Base-by-base conservation (phyloP, 192 early-diverging fungal genomes). In the Funneliformis geosporum region DNA sequence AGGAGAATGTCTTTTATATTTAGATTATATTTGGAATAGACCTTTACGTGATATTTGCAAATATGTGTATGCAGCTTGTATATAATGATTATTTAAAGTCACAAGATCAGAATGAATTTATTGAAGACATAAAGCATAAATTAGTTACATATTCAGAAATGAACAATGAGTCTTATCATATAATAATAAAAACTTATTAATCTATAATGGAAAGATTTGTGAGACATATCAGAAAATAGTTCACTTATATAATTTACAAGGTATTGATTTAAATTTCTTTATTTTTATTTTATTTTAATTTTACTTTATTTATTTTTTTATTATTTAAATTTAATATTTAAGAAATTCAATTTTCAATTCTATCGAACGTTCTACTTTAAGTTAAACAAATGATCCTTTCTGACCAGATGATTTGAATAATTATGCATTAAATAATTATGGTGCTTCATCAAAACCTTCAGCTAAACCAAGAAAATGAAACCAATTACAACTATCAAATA, bases 121-220 rank as follows among this genome's bases (percentile, higher is more conserved):
- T 70, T 9, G 2, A 70, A 21, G 14, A 70, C 18, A 70, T 40
- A 21, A 70, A 4, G 10, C 0, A n/a, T 10, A 44, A 70, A 23
- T 70, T 70, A 8, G 68, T 70, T 11, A 44, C 0, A 21, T 70
- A 70, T 70, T 70, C 21, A 70, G 44, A 40, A 70, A 70, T 39
- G 44, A 40, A 5, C 25, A 70, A 70, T 6, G 5, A 38, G 18
- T 40, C 10, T 27, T 70, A 70, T 4, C 39, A 21, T 9, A 9
- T 39, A 7, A 8, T 70, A 16, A 33, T 0, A 33, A 70, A 42
- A 70, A 70, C 44, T 39, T 39, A n/a, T 40, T 27, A 11, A 70
- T 70, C 43, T 70, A 70, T 25, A 11, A 43, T 40, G 16, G 9
- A 70, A 39, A 3, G 44, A 21, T 33, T 28, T 0, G n/a, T 2